Evolutionary conservation across 306 rosid species (phyloP).

Genomic region (Quercus mongolica): DNA sequence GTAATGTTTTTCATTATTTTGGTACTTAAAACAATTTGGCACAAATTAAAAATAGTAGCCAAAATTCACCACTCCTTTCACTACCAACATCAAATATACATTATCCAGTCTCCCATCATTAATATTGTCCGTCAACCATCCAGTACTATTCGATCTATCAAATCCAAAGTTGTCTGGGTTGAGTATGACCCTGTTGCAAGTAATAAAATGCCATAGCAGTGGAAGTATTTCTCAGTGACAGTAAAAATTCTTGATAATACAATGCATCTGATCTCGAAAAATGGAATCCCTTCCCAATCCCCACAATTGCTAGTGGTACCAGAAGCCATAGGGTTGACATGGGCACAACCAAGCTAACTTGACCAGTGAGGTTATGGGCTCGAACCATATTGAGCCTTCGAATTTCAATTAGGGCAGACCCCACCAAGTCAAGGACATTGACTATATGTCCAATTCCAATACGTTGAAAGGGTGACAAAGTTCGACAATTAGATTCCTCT

Average conservation of each 20-base stretch:
- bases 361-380: neutral
- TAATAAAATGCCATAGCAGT: constrained; percentile 22
- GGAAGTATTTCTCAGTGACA: constrained; percentile 23
- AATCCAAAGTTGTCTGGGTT: constrained; percentile 7
- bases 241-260: constrained; percentile 21
- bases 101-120: constrained; percentile 19
- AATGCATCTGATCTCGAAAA: constrained; percentile 19
- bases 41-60: constrained; percentile 20
- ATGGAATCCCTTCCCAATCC: constrained; percentile 23
- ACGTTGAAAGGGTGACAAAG: constrained; percentile 18
- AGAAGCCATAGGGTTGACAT: constrained; percentile 28
- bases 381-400: constrained; percentile 4
- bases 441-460: constrained; percentile 21
- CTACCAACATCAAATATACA: constrained; percentile 18
- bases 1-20: neutral
- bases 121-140: constrained; percentile 1
- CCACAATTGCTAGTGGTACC: neutral
- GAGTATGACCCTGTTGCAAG: constrained; percentile 23
- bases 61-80: constrained; percentile 13
- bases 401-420: constrained; percentile 17
- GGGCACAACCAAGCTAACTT: constrained; percentile 9
- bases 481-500: neutral
- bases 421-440: neutral
- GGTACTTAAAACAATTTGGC: constrained; percentile 12
- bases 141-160: neutral